Conservation (phyloP, 345 rosid species). For the Ceriops zippeliana region DNA sequence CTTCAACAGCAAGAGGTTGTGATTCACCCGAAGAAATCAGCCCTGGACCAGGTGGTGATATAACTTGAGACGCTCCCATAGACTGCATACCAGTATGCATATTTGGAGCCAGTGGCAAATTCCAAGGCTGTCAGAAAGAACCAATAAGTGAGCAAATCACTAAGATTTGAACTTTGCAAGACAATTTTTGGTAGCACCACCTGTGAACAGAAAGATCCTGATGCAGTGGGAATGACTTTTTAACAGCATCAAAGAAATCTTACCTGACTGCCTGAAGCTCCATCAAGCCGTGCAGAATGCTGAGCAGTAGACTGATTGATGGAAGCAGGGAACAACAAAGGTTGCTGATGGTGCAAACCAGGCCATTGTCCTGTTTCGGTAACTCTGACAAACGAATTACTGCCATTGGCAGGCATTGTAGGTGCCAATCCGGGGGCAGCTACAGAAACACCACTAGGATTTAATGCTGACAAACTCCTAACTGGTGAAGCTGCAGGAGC, state of each 20-base stretch:
- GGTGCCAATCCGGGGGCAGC: conserved; percentile 32
- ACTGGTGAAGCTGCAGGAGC: conserved; percentile 31
- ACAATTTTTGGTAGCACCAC: too few relatives aligned
- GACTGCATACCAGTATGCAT: conserved; percentile 46
- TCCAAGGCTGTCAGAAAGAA: conserved; percentile 54
- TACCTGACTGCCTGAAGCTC: conserved; percentile 64
- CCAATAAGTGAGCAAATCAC: conserved; percentile 8
- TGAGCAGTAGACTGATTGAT: conserved; percentile 40
- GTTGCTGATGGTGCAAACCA: conserved; percentile 48
- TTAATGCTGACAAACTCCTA: conserved; percentile 29
- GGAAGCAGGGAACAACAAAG: conserved; percentile 41
- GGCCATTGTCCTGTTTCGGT: conserved; percentile 37
- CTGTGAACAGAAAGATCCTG: too few relatives aligned
- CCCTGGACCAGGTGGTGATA: conserved; percentile 29
- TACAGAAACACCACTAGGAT: conserved; percentile 32
- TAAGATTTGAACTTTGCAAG: conserved; percentile 13
- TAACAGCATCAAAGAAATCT: conserved; percentile 6
- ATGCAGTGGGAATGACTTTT: too few relatives aligned
- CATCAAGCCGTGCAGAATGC: conserved; percentile 39
- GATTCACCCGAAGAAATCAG: conserved; percentile 27
- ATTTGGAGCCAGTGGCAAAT: conserved; percentile 33
- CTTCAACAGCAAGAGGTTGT: conserved; percentile 42
- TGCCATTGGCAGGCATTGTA: conserved; percentile 25
- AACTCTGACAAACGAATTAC: conserved; percentile 23
- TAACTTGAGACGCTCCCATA: conserved; percentile 37